These are phyloP conservation scores for Cadophora gregata DNA, from an alignment of 2,329 filamentous ascomycete species.

Conservation along the genomic window DNA sequence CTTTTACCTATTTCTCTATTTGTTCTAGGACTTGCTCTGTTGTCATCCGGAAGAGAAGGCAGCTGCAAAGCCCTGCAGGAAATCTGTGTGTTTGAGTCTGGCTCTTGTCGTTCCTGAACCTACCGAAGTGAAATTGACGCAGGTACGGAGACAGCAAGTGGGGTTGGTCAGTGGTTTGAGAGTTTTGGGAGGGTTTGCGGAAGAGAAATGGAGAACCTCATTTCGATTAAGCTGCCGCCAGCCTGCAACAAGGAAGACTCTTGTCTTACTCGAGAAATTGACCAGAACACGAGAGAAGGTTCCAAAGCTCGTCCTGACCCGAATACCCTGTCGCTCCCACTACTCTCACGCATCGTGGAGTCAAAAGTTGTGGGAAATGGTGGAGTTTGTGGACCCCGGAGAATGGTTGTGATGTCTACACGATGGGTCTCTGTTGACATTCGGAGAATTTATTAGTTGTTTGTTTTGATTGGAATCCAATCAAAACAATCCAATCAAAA, in stretches of 20 bases:
- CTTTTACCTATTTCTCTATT: not conserved
- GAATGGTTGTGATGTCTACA: not conserved
- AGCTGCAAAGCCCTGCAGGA: not conserved
- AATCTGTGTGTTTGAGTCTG: not conserved
- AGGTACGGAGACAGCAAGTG: conserved; percentile 5
- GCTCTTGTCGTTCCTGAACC: not conserved
- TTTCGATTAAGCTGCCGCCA: conserved; percentile 25
- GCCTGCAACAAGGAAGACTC: conserved; percentile 34
- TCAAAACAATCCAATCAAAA: not conserved
- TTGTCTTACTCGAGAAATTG: conserved; percentile 14
- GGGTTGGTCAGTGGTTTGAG: not conserved
- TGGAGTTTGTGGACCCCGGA: not conserved
- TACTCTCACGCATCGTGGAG: conserved; percentile 1
- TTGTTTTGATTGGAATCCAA: conserved; percentile 13
- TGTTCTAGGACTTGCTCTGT: not conserved
- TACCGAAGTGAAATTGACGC: not conserved
- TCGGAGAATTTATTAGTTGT: not conserved
- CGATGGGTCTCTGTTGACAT: conserved; percentile 15
- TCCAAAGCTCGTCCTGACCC: not conserved
- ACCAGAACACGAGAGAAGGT: conserved; percentile 1
- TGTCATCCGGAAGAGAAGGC: not conserved
- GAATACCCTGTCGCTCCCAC: not conserved
- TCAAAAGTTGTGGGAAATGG: conserved; percentile 4
- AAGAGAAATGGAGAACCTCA: conserved; percentile 11
- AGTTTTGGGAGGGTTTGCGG: not conserved